Evolutionary conservation across 2,329 filamentous ascomycete genomes (phyloP), one percentile per base, ranked within the genome.

Genomic region (Botrytis pseudocinerea): DNA sequence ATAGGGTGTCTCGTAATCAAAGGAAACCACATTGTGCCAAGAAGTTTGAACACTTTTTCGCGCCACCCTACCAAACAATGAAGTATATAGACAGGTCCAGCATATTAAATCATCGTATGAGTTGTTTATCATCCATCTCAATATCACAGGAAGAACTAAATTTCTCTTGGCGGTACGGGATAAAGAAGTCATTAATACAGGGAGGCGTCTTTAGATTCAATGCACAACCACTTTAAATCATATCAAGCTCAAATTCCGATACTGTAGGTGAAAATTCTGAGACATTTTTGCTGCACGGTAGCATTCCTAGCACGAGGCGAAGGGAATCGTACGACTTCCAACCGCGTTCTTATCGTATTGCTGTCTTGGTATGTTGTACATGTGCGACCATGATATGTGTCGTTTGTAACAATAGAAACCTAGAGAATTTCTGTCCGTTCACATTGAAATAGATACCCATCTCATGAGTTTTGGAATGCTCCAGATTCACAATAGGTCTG

Each of bases 1-100:
- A 22, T 9, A 35, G 64, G 25, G 18, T 3, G n/a, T 40, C 35
- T 54, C 32, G 22, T 40, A 9, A 54, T 51, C 14, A 54, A 25
- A 40, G 32, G 46, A 54, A 66, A 40, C 64, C 64, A 66, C 64
- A 66, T 66, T 18, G 35, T 28, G 32, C 32, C 64, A 66, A 51
- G 64, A 28, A 54, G 4, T 54, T 51, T 20, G 16, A 54, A 38
- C 0, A 40, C 10, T 28, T 6, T 28, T 25, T 25, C 28, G 35
- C 35, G 25, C 22, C 16, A 54, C 35, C 40, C 16, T 40, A 51
- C 16, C 51, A 28, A 9, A n/a, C 35, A 28, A 2, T 40, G 9
- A 54, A 40, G 46, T 40, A 40, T 16, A 40, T 40, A 18, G 10
- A 54, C 4, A 54, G 35, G 2, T 28, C 1, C 14, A 28, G n/a